phyloP scores from a whole-genome alignment of 2,329 filamentous ascomycete genomes.

The Davidsoniella neocaledoniae region DNA sequence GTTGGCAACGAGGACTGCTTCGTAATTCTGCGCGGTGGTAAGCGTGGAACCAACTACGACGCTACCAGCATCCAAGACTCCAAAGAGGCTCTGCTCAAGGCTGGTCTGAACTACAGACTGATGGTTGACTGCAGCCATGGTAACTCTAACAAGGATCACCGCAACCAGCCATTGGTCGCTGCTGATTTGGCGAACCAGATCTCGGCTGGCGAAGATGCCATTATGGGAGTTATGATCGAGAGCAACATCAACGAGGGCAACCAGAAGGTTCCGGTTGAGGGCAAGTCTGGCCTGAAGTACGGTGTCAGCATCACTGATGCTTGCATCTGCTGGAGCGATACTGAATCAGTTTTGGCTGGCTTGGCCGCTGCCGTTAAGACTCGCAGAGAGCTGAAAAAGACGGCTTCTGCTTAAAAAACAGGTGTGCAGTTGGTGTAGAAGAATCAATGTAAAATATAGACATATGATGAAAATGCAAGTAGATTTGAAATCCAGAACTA shows the following conservation, averaged over 20 bases:
- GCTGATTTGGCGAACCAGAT: slow-evolving; percentile 70
- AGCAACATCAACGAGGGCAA: slow-evolving; percentile 88
- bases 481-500: not conserved
- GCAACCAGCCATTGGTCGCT: slow-evolving; percentile 91
- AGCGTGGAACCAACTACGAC: slow-evolving; percentile 88
- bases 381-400: slow-evolving; percentile 34
- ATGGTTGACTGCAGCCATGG: slow-evolving; percentile 99
- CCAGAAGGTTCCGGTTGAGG: slow-evolving; percentile 83
- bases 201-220: slow-evolving; percentile 60
- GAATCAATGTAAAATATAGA: slow-evolving; percentile 8
- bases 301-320: slow-evolving; percentile 96
- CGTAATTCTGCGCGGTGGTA: slow-evolving; percentile 84
- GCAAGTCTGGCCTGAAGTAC: slow-evolving; percentile 71
- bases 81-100: slow-evolving; percentile 60
- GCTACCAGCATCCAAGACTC: slow-evolving; percentile 67
- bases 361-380: slow-evolving; percentile 68
- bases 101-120: slow-evolving; percentile 56
- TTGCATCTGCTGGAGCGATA: slow-evolving; percentile 90
- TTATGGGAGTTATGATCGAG: slow-evolving; percentile 99
- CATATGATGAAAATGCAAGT: not conserved
- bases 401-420: slow-evolving; percentile 6
- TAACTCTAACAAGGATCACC: slow-evolving; percentile 90
- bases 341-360: slow-evolving; percentile 56
- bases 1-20: slow-evolving; percentile 94
- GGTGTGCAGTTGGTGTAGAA: slow-evolving; percentile 6